Percentiles rank a stretch among this genome's conserved stretches.
Evolutionary conservation across 2,329 filamentous ascomycete genomes (phyloP).

Genomic region (Xenoacremonium recifei): DNA sequence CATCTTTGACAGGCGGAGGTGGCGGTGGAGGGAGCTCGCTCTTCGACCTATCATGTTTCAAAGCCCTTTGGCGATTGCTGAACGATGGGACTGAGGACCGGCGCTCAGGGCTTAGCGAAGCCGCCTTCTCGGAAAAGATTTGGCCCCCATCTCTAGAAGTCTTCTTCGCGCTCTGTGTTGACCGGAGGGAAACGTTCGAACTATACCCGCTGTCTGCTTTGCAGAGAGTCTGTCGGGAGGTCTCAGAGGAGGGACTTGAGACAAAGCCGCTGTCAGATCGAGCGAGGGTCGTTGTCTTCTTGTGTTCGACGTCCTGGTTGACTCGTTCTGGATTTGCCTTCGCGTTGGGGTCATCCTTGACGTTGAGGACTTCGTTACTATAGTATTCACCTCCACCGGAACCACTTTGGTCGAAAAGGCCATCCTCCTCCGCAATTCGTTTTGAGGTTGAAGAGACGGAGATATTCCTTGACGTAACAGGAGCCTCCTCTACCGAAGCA

Average conservation of each 20-base stretch:
- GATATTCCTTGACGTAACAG: background rate
- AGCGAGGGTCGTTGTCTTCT: conserved; percentile 19
- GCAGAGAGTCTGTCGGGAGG: conserved; percentile 44
- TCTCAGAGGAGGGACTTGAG: conserved; percentile 44
- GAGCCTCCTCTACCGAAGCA: background rate
- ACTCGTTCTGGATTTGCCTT: conserved; percentile 31
- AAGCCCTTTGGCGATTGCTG: too few relatives aligned
- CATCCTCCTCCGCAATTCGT: background rate
- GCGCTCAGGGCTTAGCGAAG: conserved; percentile 1
- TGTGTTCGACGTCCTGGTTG: conserved; percentile 18
- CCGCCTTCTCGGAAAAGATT: conserved; percentile 17
- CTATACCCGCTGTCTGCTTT: conserved; percentile 63
- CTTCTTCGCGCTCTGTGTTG: conserved; percentile 37
- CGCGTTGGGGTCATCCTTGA: conserved; percentile 43
- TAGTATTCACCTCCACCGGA: conserved; percentile 34
- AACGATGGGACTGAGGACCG: background rate
- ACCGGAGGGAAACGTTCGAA: conserved; percentile 57
- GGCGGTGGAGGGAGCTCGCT: background rate
- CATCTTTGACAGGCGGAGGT: background rate
- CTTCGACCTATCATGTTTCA: background rate
- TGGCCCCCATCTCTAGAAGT: conserved; percentile 17
- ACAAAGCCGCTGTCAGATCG: conserved; percentile 49
- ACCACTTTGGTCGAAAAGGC: conserved; percentile 5
- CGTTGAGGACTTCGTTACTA: conserved; percentile 34
- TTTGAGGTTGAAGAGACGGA: background rate